Conservation (phyloP, 176 grass and related monocot genomes). For the Zizania latifolia region DNA sequence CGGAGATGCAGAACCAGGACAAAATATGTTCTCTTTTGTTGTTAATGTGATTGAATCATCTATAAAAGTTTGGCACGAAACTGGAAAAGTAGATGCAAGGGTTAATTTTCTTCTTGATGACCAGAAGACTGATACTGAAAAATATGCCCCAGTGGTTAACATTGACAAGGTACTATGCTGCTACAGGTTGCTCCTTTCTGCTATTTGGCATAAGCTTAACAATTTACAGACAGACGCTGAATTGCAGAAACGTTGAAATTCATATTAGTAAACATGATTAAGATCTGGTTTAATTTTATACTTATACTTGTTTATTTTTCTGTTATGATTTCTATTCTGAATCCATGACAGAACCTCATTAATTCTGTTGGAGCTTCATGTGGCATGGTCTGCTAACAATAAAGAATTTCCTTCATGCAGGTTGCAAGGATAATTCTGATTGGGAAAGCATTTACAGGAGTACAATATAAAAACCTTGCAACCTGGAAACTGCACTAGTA, state of each 20-base stretch:
- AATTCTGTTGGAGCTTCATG: too few relatives aligned
- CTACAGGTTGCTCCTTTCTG: neutral
- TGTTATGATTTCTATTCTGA: neutral
- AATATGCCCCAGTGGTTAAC: conserved; percentile 70
- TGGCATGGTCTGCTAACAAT: too few relatives aligned
- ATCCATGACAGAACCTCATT: neutral
- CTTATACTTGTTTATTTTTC: neutral
- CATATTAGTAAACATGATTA: neutral
- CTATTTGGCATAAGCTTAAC: neutral
- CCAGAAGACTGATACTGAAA: conserved; percentile 67
- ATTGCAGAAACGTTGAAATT: neutral
- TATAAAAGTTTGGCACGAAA: conserved; percentile 83
- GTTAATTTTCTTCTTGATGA: conserved; percentile 89
- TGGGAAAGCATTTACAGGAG: too few relatives aligned
- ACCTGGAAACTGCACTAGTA: too few relatives aligned
- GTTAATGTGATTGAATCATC: conserved; percentile 65
- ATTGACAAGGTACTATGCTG: conserved; percentile 66
- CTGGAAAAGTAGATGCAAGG: conserved; percentile 57
- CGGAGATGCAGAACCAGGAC: conserved; percentile 32
- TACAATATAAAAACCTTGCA: too few relatives aligned
- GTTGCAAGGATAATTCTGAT: too few relatives aligned
- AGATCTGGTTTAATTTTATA: neutral
- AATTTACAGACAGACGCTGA: neutral
- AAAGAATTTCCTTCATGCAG: too few relatives aligned
- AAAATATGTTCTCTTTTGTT: conserved; percentile 61